Base-by-base conservation (phyloP, 257 asterid genomes). In the Solanum chmielewskii region DNA sequence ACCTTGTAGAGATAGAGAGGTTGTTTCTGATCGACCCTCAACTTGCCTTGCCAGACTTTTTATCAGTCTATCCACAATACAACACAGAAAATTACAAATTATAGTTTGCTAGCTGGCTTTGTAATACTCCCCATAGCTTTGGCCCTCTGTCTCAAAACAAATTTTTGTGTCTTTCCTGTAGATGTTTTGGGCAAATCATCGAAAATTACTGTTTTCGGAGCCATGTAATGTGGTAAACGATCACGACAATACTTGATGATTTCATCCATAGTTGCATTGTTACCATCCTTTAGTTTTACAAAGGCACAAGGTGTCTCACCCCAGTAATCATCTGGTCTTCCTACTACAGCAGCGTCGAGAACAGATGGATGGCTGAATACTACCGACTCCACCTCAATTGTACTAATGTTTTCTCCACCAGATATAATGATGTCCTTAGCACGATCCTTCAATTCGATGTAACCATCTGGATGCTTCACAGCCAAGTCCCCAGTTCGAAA, bases 381-480 rank as follows among this genome's bases (percentile, higher is more conserved):
- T 4, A 73, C 80, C 0, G 80, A 73, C 0, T 35, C 80, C 47
- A 73, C 80, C 47, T 73, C 80, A 9, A 73, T 73, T 5, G 80
- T 73, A 12, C 45, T 73, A 73, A 73, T 73, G 27, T 73, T 73
- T 73, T 73, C 80, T 73, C 80, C 80, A 35, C 80, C 80, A 0
- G 87, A 66, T 9, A 85, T 70, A 75, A 85, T 85, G 68, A 85
- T 56, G 52, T 85, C 87, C 83, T 70, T 85, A 29, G 87, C 41
- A 23, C 83, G 60, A 75, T 85, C 87, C 87, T 85, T 85, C 69
- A 85, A 68, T 31, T 85, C 87, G 27, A 85, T 44, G 70, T 85
- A 85, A 73, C 87, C 87, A 70, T 70, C 52, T 3, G 87, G 37
- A 33, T 85, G 83, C 8, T 42, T 70, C 27, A 85, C 83, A 5